These are phyloP conservation scores for Monilinia fructicola DNA, from an alignment of 2,329 filamentous ascomycete genomes.

Conservation along the genomic window DNA sequence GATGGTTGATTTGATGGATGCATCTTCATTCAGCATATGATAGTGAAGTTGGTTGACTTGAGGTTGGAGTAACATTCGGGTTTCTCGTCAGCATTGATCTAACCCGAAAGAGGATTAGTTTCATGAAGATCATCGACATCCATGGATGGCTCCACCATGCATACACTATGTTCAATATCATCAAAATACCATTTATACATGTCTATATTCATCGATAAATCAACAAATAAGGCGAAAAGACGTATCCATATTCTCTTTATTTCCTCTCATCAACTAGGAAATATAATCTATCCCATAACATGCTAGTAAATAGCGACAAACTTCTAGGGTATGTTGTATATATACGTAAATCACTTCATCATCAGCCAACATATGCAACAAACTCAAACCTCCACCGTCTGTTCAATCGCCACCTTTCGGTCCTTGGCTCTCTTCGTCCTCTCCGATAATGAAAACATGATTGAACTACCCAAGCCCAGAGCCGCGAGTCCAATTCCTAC, in stretches of 20 bases:
- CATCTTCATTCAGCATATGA: slow-evolving; percentile 11
- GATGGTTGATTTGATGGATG: background rate
- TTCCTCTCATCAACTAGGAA: background rate
- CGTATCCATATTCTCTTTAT: no score
- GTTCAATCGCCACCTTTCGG: slow-evolving; percentile 5
- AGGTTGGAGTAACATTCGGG: background rate
- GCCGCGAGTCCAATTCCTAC: slow-evolving; percentile 35
- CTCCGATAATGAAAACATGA: slow-evolving; percentile 37
- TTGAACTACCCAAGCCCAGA: slow-evolving; percentile 41
- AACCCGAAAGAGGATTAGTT: background rate
- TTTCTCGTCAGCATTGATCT: background rate
- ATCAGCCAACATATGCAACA: background rate
- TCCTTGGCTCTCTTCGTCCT: slow-evolving; percentile 22
- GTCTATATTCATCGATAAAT: background rate
- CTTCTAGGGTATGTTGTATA: background rate
- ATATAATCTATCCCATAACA: no score
- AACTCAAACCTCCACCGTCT: background rate
- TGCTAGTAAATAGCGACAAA: no score
- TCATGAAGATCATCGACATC: background rate
- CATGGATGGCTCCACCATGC: background rate
- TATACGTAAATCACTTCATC: background rate
- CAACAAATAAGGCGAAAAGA: background rate
- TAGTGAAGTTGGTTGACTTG: background rate
- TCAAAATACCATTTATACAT: background rate
- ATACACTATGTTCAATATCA: background rate